These are phyloP conservation scores for Ganoderma sp. DNA, from an alignment of 1,284 basidiomycete genomes.

Conservation along the genomic window DNA sequence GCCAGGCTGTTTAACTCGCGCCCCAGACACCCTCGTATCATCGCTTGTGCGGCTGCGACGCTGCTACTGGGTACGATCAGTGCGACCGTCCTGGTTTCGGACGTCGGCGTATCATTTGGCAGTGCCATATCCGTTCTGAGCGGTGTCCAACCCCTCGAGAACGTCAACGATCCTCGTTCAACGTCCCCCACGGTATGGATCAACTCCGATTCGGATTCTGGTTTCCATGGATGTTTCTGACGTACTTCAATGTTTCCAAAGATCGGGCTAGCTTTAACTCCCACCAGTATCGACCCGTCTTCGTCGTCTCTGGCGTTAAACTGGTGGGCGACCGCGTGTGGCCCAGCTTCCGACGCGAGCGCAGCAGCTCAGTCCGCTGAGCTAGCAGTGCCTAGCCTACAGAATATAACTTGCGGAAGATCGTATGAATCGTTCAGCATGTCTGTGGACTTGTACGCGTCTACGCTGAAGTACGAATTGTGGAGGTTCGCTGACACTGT, in stretches of 20 bases:
- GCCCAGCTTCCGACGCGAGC: background rate
- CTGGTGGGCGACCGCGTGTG: constrained; percentile 20
- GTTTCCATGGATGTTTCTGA: background rate
- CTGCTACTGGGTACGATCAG: constrained; percentile 14
- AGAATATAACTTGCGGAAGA: constrained; percentile 9
- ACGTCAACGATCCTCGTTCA: background rate
- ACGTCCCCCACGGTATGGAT: background rate
- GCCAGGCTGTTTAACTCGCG: background rate
- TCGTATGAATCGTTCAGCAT: constrained; percentile 11
- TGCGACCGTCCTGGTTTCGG: constrained; percentile 10
- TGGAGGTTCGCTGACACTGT: background rate
- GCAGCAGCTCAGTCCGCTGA: background rate
- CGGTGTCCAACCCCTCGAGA: constrained; percentile 3
- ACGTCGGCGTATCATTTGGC: constrained; percentile 15
- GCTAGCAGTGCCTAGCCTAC: constrained; percentile 1
- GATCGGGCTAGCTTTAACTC: constrained; percentile 14
- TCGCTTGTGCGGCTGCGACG: constrained; percentile 10
- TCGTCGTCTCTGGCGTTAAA: constrained; percentile 15
- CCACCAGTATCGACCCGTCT: constrained; percentile 11
- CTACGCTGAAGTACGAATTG: background rate
- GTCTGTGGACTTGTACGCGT: constrained; percentile 16
- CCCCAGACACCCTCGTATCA: constrained; percentile 12
- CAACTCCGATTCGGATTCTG: too few relatives aligned
- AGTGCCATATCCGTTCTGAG: constrained; percentile 12
- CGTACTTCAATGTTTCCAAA: background rate